A percentile compares a stretch with the other conserved stretches of the same genome.
Conservation (phyloP, 2,329 filamentous ascomycete genomes). For the Epichloe brachyelytri region DNA sequence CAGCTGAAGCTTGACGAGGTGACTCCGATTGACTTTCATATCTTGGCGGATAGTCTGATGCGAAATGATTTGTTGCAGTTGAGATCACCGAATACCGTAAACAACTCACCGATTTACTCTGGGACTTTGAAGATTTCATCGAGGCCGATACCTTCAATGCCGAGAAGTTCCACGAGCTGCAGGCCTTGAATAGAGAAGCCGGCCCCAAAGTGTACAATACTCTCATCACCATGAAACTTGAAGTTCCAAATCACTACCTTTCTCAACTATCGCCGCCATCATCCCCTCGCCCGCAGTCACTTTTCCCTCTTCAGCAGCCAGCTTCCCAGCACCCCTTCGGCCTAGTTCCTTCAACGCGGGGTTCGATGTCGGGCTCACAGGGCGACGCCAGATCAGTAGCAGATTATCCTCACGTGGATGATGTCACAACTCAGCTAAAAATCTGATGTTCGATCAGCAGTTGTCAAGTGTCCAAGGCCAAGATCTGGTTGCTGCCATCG, state of each 20-base stretch:
- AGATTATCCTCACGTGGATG: conserved; percentile 11
- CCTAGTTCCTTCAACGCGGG: neutral
- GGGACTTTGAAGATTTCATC: conserved; percentile 44
- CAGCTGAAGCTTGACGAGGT: neutral
- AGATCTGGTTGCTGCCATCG: neutral
- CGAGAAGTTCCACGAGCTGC: conserved; percentile 34
- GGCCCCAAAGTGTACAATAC: conserved; percentile 37
- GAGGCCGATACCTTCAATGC: conserved; percentile 37
- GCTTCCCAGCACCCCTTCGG: neutral
- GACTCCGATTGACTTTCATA: too few relatives aligned
- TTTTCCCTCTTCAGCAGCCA: conserved; percentile 5
- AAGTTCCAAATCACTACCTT: conserved; percentile 16
- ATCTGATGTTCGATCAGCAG: conserved; percentile 10
- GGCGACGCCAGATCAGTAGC: conserved; percentile 1
- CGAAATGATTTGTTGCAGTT: conserved; percentile 19
- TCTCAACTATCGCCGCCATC: conserved; percentile 16
- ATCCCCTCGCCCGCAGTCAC: conserved; percentile 9
- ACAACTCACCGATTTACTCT: conserved; percentile 36
- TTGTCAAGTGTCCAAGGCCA: neutral
- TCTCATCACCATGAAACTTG: conserved; percentile 40
- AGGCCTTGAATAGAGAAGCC: conserved; percentile 32
- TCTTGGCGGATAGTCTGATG: neutral
- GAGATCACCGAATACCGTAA: conserved; percentile 35
- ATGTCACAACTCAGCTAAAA: conserved; percentile 17
- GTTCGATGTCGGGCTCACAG: conserved; percentile 3